Percentiles rank a stretch among this genome's conserved stretches.
Conservation (phyloP, 2,329 filamentous ascomycete species). For the Sporothrix globosa region DNA sequence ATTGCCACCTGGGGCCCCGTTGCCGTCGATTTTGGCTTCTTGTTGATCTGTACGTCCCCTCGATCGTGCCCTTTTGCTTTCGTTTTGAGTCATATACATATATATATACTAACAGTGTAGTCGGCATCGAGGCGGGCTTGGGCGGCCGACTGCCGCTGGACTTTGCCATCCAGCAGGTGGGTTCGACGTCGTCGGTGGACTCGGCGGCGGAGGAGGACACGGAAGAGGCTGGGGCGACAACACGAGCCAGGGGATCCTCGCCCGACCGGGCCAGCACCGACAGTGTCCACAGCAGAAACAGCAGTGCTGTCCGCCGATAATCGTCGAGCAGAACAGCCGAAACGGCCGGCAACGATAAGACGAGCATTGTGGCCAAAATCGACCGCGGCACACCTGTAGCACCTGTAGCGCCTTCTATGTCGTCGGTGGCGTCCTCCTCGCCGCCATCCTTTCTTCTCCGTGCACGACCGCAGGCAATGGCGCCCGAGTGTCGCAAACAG, state of each 20-base stretch:
- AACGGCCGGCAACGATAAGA: not conserved
- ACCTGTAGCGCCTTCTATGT: not conserved
- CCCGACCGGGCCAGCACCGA: too few species aligned
- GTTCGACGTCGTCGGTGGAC: constrained; percentile 8
- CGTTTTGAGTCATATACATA: too few species aligned
- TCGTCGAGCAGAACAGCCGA: not conserved
- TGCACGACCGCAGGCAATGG: not conserved
- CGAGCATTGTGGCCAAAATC: not conserved
- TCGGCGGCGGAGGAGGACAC: not conserved
- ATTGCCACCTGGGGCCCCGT: constrained; percentile 33
- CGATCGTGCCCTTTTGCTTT: too few species aligned
- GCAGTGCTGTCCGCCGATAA: not conserved
- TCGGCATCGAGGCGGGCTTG: constrained; percentile 31
- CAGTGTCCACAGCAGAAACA: not conserved
- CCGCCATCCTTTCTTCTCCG: not conserved
- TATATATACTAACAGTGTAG: not conserved
- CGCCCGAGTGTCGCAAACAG: not conserved
- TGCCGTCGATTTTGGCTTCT: constrained; percentile 29
- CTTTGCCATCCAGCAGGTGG: constrained; percentile 28
- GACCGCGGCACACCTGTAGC: not conserved
- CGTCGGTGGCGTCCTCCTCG: not conserved
- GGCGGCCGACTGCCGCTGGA: constrained; percentile 25
- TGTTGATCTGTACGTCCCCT: constrained; percentile 30
- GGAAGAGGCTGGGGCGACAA: too few species aligned
- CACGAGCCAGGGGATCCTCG: too few species aligned